Conservation (phyloP, 2,329 filamentous ascomycete genomes). For the Escovopsis weberi region DNA sequence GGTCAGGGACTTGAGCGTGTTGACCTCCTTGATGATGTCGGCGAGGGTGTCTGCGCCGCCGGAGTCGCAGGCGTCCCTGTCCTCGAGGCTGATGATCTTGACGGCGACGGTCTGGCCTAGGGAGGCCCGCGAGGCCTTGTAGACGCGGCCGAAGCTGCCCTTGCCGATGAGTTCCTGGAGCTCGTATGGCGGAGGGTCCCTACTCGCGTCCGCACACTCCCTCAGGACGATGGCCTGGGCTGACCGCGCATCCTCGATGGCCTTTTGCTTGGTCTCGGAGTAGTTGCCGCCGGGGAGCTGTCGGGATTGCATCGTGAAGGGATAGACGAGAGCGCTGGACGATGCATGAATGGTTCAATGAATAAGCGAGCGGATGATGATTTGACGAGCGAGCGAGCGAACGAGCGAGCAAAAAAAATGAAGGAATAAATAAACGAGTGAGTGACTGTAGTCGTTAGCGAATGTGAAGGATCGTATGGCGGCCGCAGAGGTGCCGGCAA, state of each 20-base stretch:
- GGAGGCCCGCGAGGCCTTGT: constrained; percentile 36
- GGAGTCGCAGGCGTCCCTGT: constrained; percentile 47
- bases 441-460: too few species aligned
- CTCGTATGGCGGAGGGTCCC: constrained; percentile 47
- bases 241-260: constrained; percentile 52
- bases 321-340: too few species aligned
- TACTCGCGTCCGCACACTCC: constrained; percentile 41
- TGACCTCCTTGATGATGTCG: constrained; percentile 48
- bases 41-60: constrained; percentile 42
- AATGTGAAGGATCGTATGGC: too few species aligned
- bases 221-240: constrained; percentile 50
- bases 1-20: constrained; percentile 54
- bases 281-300: constrained; percentile 1
- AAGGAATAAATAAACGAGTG: too few species aligned
- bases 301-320: constrained; percentile 2
- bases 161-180: constrained; percentile 60
- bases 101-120: constrained; percentile 42
- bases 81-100: constrained; percentile 67
- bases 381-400: too few species aligned
- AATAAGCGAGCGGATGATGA: too few species aligned
- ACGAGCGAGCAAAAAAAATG: too few species aligned
- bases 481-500: too few species aligned
- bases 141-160: constrained; percentile 60
- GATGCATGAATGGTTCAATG: too few species aligned
- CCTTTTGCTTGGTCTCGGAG: constrained; percentile 31